phyloP scores from a whole-genome alignment of 2,329 filamentous ascomycete species.

The Aspergillus caelatus region DNA sequence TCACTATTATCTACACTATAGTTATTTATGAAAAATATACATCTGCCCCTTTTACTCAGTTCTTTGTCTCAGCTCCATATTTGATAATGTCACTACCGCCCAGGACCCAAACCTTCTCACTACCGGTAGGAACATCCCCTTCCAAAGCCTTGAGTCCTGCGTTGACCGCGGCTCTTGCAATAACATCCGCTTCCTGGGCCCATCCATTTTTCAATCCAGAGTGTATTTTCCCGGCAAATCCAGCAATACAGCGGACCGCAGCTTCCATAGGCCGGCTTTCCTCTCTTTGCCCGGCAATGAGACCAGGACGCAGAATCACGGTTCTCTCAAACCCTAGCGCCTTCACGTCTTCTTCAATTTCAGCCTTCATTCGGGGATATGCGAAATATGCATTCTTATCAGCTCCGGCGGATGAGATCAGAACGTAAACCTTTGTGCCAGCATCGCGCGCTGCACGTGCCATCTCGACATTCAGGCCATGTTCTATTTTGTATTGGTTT shows the following conservation, averaged over 20 bases:
- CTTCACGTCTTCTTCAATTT: conserved; percentile 78
- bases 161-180: conserved; percentile 53
- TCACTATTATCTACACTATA: background rate
- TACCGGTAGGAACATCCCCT: conserved; percentile 41
- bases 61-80: conserved; percentile 23
- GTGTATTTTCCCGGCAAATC: conserved; percentile 57
- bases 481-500: conserved; percentile 84
- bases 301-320: conserved; percentile 72
- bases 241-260: conserved; percentile 58
- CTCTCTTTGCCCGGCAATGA: conserved; percentile 73
- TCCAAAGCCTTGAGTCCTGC: conserved; percentile 44
- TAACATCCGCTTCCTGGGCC: conserved; percentile 74
- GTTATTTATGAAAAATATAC: background rate
- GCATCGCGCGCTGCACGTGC: conserved; percentile 73
- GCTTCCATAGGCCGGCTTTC: conserved; percentile 63
- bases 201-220: conserved; percentile 63
- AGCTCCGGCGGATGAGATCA: conserved; percentile 65
- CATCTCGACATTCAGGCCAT: conserved; percentile 80
- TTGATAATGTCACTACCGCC: conserved; percentile 42
- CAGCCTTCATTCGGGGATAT: conserved; percentile 77
- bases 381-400: conserved; percentile 56
- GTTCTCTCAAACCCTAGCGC: conserved; percentile 74
- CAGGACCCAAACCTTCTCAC: conserved; percentile 46
- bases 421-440: conserved; percentile 74
- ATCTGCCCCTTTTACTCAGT: background rate